Evolutionary conservation across 116 monocot species (phyloP).

Genomic region (Dioscorea cayenensis): DNA sequence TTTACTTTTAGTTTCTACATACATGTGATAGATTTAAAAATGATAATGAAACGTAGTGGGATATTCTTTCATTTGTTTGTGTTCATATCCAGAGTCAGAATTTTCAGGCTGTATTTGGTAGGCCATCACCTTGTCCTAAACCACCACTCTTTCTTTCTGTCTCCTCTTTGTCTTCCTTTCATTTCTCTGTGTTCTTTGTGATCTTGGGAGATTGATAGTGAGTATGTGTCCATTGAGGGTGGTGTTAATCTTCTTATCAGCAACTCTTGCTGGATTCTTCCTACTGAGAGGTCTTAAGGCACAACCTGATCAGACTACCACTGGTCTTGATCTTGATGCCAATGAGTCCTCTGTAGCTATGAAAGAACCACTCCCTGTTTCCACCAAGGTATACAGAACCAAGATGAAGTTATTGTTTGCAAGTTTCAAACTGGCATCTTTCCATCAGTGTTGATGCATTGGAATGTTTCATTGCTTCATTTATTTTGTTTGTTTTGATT

Average conservation of each 20-base stretch:
- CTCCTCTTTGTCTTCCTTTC: background rate
- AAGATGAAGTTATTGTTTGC: background rate
- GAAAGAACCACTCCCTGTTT: conserved; percentile 11
- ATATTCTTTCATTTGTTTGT: background rate
- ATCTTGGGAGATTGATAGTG: conserved; percentile 6
- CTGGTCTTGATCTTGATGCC: background rate
- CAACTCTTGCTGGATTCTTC: conserved; percentile 54
- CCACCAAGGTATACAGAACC: conserved; percentile 19
- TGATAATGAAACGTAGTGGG: background rate
- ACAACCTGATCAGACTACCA: conserved; percentile 8
- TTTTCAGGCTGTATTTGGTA: background rate
- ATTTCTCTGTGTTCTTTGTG: background rate
- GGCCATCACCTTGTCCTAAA: background rate
- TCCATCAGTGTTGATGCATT: no score
- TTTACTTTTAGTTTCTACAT: no score
- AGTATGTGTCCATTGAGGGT: conserved; percentile 81
- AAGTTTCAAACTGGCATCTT: background rate
- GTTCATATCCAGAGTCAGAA: background rate
- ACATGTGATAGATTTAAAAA: background rate
- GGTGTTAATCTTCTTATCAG: conserved; percentile 52
- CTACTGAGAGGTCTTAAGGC: conserved; percentile 32
- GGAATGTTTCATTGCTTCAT: background rate
- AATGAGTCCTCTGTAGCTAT: background rate
- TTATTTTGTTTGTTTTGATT: background rate
- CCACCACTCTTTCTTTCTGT: background rate